phyloP scores from a whole-genome alignment of 768 basidiomycete species.

The Fomitopsis pulvina region DNA sequence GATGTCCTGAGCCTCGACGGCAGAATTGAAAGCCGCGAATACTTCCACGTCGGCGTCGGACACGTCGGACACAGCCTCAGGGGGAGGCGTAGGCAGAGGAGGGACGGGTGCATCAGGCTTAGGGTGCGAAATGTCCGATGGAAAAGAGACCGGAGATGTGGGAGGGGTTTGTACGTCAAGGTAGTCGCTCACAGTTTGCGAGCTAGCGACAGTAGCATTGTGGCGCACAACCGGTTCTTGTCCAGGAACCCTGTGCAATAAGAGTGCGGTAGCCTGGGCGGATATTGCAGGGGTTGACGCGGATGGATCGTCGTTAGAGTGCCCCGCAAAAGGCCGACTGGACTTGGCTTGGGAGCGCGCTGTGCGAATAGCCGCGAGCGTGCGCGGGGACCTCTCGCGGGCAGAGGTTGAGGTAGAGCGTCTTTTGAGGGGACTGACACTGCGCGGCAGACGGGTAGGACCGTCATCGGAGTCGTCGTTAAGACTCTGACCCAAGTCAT shows the following conservation, averaged over 20 bases:
- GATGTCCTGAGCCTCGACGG: not conserved
- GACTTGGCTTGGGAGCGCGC: conserved; percentile 55
- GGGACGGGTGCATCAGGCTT: not conserved
- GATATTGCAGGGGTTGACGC: not conserved
- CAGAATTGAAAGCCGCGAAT: not conserved
- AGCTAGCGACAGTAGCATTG: not conserved
- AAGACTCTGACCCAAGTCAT: conserved; percentile 31
- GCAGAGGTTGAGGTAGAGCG: conserved; percentile 36
- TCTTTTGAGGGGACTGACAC: conserved; percentile 35
- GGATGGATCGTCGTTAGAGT: not conserved
- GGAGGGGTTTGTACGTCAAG: not conserved
- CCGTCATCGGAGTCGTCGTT: conserved; percentile 56
- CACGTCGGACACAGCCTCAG: not conserved
- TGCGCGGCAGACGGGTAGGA: conserved; percentile 22
- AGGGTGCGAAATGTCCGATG: not conserved
- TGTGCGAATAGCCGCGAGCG: conserved; percentile 51
- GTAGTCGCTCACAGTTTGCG: not conserved
- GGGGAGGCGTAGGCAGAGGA: not conserved
- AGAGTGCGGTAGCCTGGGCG: not conserved
- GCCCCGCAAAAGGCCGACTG: not conserved
- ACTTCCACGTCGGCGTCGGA: not conserved
- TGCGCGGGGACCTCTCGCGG: conserved; percentile 16
- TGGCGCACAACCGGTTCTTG: not conserved
- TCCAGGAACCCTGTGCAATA: not conserved
- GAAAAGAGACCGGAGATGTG: not conserved